phyloP scores from a whole-genome alignment of 768 basidiomycete species.

The Lentinula aciculospora region DNA sequence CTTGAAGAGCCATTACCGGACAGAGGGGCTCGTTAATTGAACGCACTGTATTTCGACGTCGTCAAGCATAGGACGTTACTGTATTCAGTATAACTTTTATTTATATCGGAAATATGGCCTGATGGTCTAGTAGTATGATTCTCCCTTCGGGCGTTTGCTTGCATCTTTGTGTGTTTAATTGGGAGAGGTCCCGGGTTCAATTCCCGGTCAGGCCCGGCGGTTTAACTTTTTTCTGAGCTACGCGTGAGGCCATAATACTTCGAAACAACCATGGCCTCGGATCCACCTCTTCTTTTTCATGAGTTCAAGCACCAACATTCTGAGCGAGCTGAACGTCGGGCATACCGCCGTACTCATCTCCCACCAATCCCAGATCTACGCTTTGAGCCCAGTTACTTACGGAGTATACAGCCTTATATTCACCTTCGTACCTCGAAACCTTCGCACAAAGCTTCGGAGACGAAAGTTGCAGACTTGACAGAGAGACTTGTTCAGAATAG shows the following conservation, averaged over 20 bases:
- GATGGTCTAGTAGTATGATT: conserved; percentile 22
- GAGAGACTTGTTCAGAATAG: not conserved
- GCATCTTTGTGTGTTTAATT: not conserved
- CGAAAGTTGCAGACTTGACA: not conserved
- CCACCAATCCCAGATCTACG: not conserved
- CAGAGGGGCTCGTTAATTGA: not conserved
- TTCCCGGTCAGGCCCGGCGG: conserved; percentile 20
- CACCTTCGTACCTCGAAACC: not conserved
- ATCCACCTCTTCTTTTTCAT: not conserved
- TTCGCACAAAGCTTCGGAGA: not conserved
- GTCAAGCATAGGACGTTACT: no score
- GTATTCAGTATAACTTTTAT: not conserved
- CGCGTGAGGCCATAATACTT: no score
- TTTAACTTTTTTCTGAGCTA: not conserved
- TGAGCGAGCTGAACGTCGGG: not conserved
- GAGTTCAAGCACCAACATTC: not conserved
- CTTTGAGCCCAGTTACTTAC: not conserved
- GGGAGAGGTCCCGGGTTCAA: conserved; percentile 20
- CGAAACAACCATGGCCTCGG: not conserved
- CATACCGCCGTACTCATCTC: not conserved
- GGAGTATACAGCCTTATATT: not conserved
- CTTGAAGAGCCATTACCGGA: not conserved
- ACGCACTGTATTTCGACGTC: no score
- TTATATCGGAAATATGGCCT: conserved; percentile 4
- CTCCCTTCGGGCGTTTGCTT: conserved; percentile 14